Conservation (phyloP, 2,329 filamentous ascomycete species). For the Cordyceps militaris region DNA sequence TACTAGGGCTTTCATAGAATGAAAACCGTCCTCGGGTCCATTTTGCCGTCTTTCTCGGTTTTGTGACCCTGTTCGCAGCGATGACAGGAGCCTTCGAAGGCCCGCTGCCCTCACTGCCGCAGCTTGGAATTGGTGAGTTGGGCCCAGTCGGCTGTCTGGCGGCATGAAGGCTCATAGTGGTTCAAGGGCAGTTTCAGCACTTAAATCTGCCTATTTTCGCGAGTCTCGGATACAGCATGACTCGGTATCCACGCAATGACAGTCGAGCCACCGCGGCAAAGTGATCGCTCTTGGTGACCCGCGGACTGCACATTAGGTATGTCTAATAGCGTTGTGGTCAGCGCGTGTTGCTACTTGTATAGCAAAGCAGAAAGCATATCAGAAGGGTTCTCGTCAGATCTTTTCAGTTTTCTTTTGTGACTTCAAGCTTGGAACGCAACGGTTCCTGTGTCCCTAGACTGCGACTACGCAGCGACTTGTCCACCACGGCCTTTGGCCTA, state of each 20-base stretch:
- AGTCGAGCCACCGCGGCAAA: not conserved
- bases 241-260: not conserved
- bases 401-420: conserved; percentile 62
- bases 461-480: conserved; percentile 29
- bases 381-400: conserved; percentile 50
- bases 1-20: not conserved
- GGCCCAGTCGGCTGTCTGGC: not conserved
- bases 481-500: conserved; percentile 54
- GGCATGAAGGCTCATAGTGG: not conserved
- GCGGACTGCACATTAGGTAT: not conserved
- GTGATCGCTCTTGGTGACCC: not conserved
- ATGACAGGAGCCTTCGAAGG: not conserved
- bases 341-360: not conserved
- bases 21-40: conserved; percentile 2
- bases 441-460: conserved; percentile 31
- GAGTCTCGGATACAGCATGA: not conserved
- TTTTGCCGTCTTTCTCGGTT: not conserved
- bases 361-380: not conserved
- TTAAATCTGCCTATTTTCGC: not conserved
- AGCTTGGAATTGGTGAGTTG: not conserved
- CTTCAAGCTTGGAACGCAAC: conserved; percentile 45
- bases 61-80: not conserved
- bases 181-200: not conserved
- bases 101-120: not conserved
- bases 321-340: not conserved